phyloP scores from a whole-genome alignment of 192 early-diverging fungal genomes.

The Coemansia sp. region DNA sequence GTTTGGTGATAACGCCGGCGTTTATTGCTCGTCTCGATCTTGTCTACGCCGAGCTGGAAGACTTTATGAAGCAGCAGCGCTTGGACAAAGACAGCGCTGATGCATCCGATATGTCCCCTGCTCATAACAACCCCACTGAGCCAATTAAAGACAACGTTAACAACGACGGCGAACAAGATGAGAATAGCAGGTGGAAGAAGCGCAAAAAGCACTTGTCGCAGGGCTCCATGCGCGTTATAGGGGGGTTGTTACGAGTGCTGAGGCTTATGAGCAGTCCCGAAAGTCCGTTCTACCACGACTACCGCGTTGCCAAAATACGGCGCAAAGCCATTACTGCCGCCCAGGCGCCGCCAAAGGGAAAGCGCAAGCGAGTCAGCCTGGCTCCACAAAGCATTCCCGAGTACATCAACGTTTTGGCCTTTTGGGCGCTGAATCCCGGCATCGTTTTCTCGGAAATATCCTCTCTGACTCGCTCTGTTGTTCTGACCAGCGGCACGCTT shows the following conservation, averaged over 20 bases:
- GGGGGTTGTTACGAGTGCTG: slow-evolving; percentile 31
- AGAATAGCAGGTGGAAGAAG: not conserved
- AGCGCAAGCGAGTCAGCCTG: slow-evolving; percentile 2
- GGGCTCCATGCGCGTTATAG: slow-evolving; percentile 21
- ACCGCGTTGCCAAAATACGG: slow-evolving; percentile 29
- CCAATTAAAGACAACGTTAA: no score
- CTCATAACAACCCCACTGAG: not conserved
- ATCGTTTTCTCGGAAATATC: slow-evolving; percentile 47
- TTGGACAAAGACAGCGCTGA: slow-evolving; percentile 1
- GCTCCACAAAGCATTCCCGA: not conserved
- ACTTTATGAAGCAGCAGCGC: slow-evolving; percentile 17
- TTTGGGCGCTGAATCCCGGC: slow-evolving; percentile 43
- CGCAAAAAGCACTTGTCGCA: slow-evolving; percentile 20
- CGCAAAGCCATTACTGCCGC: not conserved
- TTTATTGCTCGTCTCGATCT: slow-evolving; percentile 4
- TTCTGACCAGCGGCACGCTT: slow-evolving; percentile 67
- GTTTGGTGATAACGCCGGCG: slow-evolving; percentile 18
- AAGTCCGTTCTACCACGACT: slow-evolving; percentile 23
- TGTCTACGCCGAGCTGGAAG: slow-evolving; percentile 12
- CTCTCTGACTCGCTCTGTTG: slow-evolving; percentile 46
- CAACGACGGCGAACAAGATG: no score
- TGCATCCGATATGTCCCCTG: not conserved
- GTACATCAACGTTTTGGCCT: slow-evolving; percentile 28
- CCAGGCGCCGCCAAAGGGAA: not conserved
- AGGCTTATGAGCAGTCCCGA: slow-evolving; percentile 1